A percentile compares a stretch with the other conserved stretches of the same genome.
Evolutionary conservation across 495 filamentous ascomycete genomes (phyloP).

Genomic region (Usnea hakonensis): DNA sequence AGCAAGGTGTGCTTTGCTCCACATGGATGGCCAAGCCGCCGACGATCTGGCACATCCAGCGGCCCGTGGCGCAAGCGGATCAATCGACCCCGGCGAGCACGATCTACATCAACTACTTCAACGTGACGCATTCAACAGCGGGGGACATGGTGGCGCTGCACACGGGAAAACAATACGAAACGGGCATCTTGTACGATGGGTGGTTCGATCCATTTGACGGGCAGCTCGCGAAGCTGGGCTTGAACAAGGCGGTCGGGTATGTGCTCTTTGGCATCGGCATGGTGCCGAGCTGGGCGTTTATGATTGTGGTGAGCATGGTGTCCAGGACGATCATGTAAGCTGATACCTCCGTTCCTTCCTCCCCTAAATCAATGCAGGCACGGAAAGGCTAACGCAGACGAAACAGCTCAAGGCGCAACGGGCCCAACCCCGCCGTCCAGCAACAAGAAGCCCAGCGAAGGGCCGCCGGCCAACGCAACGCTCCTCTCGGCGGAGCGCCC

Average conservation of each 20-base stretch:
- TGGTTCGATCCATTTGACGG: conserved; percentile 77
- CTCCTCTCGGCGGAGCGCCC: conserved; percentile 11
- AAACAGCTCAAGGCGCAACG: not conserved
- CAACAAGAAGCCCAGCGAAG: not conserved
- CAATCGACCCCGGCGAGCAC: conserved; percentile 35
- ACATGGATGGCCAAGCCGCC: conserved; percentile 68
- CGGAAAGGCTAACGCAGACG: not conserved
- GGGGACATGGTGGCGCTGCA: conserved; percentile 57
- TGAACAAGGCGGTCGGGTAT: conserved; percentile 63
- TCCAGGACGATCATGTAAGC: conserved; percentile 85
- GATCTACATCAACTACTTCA: conserved; percentile 53
- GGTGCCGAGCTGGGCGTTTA: conserved; percentile 62
- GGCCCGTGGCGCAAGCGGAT: conserved; percentile 50
- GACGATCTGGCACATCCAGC: conserved; percentile 61
- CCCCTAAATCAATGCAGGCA: not conserved
- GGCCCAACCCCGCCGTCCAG: not conserved
- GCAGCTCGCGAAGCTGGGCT: conserved; percentile 52
- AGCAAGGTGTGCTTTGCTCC: conserved; percentile 71
- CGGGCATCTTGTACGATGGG: conserved; percentile 54
- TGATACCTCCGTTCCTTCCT: not conserved
- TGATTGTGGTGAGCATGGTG: conserved; percentile 75
- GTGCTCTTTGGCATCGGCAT: conserved; percentile 49
- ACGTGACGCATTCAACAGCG: conserved; percentile 56
- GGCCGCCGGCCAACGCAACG: not conserved
- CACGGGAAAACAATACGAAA: conserved; percentile 51